A percentile compares a stretch with the other conserved stretches of the same genome.
Conservation (phyloP, 768 basidiomycete genomes). For the Amanita exitialis region DNA sequence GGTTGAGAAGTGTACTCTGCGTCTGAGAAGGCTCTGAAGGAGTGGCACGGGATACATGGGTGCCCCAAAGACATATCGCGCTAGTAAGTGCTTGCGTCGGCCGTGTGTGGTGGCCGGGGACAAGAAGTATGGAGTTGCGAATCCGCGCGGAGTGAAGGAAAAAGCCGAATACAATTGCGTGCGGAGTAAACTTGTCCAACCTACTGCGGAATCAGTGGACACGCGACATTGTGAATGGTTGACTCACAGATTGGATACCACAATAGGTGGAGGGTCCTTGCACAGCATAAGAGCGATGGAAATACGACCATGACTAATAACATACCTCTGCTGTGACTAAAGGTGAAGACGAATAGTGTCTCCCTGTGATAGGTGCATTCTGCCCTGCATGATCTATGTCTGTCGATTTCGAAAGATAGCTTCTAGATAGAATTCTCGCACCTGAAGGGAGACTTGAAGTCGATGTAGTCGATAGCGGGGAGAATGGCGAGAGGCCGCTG, state of each 20-base stretch:
- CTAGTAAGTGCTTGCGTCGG: slow-evolving; percentile 40
- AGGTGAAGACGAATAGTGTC: slow-evolving; percentile 24
- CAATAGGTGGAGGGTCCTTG: slow-evolving; percentile 29
- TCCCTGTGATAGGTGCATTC: slow-evolving; percentile 30
- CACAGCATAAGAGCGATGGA: slow-evolving; percentile 6
- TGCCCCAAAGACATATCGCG: slow-evolving; percentile 43
- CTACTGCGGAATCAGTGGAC: slow-evolving; percentile 21
- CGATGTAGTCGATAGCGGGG: slow-evolving; percentile 32
- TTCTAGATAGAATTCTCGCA: slow-evolving; percentile 13
- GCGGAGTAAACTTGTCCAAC: slow-evolving; percentile 46
- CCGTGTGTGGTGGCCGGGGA: slow-evolving; percentile 33
- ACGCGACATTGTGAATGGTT: slow-evolving; percentile 1
- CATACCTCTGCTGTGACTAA: slow-evolving; percentile 30
- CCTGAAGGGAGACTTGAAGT: slow-evolving; percentile 39
- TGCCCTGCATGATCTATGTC: slow-evolving; percentile 33
- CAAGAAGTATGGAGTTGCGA: slow-evolving; percentile 32
- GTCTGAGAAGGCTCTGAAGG: background rate
- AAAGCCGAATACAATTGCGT: slow-evolving; percentile 52
- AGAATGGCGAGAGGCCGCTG: slow-evolving; percentile 29
- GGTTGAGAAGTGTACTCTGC: slow-evolving; percentile 1
- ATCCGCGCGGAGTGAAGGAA: slow-evolving; percentile 48
- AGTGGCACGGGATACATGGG: slow-evolving; percentile 32
- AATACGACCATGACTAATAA: background rate
- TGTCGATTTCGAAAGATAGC: slow-evolving; percentile 5
- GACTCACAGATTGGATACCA: slow-evolving; percentile 29